These are phyloP conservation scores for Tuber melanosporum DNA, from an alignment of 495 filamentous ascomycete genomes.

Conservation along the genomic window DNA sequence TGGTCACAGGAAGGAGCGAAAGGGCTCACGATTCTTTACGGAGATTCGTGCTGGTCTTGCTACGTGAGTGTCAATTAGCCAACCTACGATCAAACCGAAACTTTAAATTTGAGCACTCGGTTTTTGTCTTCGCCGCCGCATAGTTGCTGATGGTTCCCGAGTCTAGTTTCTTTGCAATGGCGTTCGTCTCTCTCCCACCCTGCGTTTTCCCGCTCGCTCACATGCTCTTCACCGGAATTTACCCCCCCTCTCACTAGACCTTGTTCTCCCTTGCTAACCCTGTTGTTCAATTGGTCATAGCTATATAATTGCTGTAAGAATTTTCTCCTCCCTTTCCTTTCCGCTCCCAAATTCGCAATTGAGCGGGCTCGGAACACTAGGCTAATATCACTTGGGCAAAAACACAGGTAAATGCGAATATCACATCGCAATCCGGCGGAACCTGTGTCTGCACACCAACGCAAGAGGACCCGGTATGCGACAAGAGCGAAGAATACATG, in stretches of 20 bases:
- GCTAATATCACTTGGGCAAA: not conserved
- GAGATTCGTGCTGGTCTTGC: conserved; percentile 72
- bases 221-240: conserved; percentile 41
- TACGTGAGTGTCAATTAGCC: conserved; percentile 45
- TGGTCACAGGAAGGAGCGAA: conserved; percentile 64
- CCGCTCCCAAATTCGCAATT: not conserved
- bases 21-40: conserved; percentile 69
- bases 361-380: not conserved
- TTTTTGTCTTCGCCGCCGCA: not conserved
- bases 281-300: conserved; percentile 46
- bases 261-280: conserved; percentile 7
- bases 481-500: conserved; percentile 53
- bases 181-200: conserved; percentile 63
- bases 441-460: conserved; percentile 62
- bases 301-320: conserved; percentile 53
- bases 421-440: conserved; percentile 60
- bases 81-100: not conserved
- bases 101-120: not conserved
- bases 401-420: conserved; percentile 42
- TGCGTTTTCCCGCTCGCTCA: not conserved
- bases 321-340: conserved; percentile 21
- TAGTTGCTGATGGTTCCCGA: conserved; percentile 13
- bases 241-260: conserved; percentile 5
- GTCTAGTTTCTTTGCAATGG: conserved; percentile 70
- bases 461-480: conserved; percentile 51